Conservation (phyloP, 768 basidiomycete species). For the Rhizopogon vinicolor region DNA sequence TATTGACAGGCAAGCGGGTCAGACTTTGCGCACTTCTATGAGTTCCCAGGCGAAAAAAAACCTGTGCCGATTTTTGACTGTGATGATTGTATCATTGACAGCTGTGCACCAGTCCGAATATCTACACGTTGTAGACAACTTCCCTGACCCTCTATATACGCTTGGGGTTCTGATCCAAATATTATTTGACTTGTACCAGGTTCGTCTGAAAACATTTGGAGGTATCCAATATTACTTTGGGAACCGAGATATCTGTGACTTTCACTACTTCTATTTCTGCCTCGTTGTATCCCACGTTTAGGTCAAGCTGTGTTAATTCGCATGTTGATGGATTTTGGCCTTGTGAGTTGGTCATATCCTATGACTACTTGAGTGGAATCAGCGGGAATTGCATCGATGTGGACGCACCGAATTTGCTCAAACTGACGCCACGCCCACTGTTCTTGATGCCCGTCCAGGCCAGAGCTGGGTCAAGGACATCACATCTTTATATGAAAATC, state of each 20-base stretch:
- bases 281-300: constrained; percentile 50
- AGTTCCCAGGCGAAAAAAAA: too few relatives aligned
- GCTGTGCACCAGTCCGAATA: constrained; percentile 34
- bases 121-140: constrained; percentile 26
- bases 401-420: constrained; percentile 79
- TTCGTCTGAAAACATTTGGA: background rate
- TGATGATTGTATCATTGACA: constrained; percentile 23
- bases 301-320: constrained; percentile 53
- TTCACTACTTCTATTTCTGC: constrained; percentile 72
- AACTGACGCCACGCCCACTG: constrained; percentile 85
- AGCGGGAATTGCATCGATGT: background rate
- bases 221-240: constrained; percentile 29
- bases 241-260: constrained; percentile 78
- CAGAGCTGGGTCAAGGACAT: constrained; percentile 88
- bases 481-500: constrained; percentile 47
- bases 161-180: constrained; percentile 27
- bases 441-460: constrained; percentile 95
- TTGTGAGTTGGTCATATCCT: constrained; percentile 86
- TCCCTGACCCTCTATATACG: constrained; percentile 26
- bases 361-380: constrained; percentile 2
- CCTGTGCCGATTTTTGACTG: background rate
- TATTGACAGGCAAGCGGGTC: too few relatives aligned
- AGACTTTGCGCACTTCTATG: too few relatives aligned
- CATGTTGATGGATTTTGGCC: constrained; percentile 79
- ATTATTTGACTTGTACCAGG: background rate